Evolutionary conservation across 2,329 filamentous ascomycete genomes (phyloP).

Genomic region (Fragosphaeria purpurea): DNA sequence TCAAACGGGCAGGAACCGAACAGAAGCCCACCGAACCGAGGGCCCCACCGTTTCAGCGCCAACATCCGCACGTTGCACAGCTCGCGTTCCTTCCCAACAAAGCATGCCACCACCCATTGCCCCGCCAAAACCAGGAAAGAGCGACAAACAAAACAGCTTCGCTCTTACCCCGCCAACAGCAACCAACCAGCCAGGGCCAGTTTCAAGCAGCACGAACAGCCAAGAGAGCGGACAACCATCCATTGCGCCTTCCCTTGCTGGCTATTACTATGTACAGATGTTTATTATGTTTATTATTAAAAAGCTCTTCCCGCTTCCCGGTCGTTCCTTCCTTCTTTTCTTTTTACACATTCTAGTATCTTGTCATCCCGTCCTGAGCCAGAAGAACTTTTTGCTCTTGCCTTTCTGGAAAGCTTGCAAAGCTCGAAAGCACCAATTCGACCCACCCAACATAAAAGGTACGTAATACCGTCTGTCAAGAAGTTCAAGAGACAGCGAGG

Average conservation of each 20-base stretch:
- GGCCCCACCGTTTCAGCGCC: slow-evolving; percentile 7
- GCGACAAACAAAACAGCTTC: neutral
- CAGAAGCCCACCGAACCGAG: neutral
- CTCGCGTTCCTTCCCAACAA: no score
- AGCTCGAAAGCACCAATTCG: no score
- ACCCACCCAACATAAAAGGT: no score
- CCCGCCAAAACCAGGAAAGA: slow-evolving; percentile 5
- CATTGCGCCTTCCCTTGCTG: neutral
- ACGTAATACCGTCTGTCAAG: no score
- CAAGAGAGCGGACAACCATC: neutral
- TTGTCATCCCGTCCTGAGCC: no score
- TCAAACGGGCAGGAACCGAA: no score
- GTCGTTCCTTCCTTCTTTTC: slow-evolving; percentile 2
- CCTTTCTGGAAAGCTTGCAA: neutral
- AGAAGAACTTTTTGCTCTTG: neutral
- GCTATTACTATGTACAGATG: no score
- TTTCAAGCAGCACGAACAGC: slow-evolving; percentile 1
- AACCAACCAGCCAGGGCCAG: no score
- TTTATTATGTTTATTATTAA: no score
- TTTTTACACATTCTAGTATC: neutral
- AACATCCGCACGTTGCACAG: neutral
- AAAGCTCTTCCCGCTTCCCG: no score
- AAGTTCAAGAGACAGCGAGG: slow-evolving; percentile 4
- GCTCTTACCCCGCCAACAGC: slow-evolving; percentile 1
- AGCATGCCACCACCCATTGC: slow-evolving; percentile 3